Percentiles rank a stretch among this genome's conserved stretches.
These are phyloP conservation scores for Colletotrichum lentis DNA, from an alignment of 2,329 filamentous ascomycete species.

Conservation along the genomic window DNA sequence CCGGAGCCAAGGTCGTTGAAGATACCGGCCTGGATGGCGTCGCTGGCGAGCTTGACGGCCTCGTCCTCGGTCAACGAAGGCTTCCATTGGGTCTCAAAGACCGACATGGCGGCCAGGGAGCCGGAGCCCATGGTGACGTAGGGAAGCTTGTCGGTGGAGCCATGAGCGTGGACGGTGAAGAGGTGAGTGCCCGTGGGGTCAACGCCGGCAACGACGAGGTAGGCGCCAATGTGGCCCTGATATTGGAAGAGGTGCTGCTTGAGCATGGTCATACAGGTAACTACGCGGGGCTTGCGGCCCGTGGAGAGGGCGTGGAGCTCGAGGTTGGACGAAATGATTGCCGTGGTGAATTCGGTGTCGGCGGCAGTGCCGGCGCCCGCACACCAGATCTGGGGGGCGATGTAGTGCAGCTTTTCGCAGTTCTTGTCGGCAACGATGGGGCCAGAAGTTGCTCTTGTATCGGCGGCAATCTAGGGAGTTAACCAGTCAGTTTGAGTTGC, in stretches of 20 bases:
- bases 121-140: slow-evolving; percentile 99
- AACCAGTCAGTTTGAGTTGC: slow-evolving; percentile 19
- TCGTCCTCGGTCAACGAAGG: slow-evolving; percentile 76
- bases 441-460: slow-evolving; percentile 95
- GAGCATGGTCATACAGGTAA: slow-evolving; percentile 99
- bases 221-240: slow-evolving; percentile 97
- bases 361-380: slow-evolving; percentile 96
- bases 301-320: slow-evolving; percentile 97
- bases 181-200: slow-evolving; percentile 95
- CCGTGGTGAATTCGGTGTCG: slow-evolving; percentile 98
- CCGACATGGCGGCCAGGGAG: slow-evolving; percentile 94
- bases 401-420: slow-evolving; percentile 99
- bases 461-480: slow-evolving; percentile 82
- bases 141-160: slow-evolving; percentile 96
- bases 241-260: slow-evolving; percentile 99
- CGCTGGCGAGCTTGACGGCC: slow-evolving; percentile 81
- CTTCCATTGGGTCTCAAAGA: slow-evolving; percentile 98
- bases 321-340: slow-evolving; percentile 97
- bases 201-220: slow-evolving; percentile 95
- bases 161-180: slow-evolving; percentile 98
- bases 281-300: slow-evolving; percentile 93
- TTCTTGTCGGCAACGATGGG: slow-evolving; percentile 99
- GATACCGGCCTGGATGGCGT: slow-evolving; percentile 95
- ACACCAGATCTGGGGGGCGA: slow-evolving; percentile 98
- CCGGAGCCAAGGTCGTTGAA: slow-evolving; percentile 98